Evolutionary conservation across 2,329 filamentous ascomycete genomes (phyloP), one percentile per base, ranked within the genome.

Genomic region (Akanthomyces muscarius): DNA sequence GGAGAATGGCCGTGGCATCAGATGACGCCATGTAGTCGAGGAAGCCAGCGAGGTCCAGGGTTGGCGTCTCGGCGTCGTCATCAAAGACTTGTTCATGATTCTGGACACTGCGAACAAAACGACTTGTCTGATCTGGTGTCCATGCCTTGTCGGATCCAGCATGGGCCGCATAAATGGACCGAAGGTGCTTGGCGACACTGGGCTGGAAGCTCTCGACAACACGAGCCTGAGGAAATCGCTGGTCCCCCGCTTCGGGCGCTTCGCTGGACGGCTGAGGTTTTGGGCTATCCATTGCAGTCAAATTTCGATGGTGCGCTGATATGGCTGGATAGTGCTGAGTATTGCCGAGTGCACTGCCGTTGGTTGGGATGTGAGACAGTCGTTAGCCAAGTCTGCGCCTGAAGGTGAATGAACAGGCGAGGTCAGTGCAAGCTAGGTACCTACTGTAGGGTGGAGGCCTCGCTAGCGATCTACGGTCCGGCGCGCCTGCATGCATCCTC

Each of bases 21-120:
- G 77, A 65, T 30, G 83, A 86, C 3, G 78, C 80, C 80, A 87
- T 86, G 74, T 85, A 86, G n/a, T 69, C 68, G 33, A 86, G 69
- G 68, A 86, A 86, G 62, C 71, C 76, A 51, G 73, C 69, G 51
- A 84, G 76, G 64, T 82, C 80, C 67, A 85, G 72, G 28, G 71
- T 69, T 66, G 85, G 72, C 28, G 71, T 69, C 16, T 76, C 74
- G 14, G 71, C 65, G 30, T 67, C 47, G 66, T 67, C 25, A 50
- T 61, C 30, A 63, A 50, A 42, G 51, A 64, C 4, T 66, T 54
- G 1, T 66, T 67, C 62, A 30, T 61, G 55, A 13, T 47, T 45
- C 68, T 82, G 80, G n/a, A 76, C 71, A 56, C 77, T 73, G 51
- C 74, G 71, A 36, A 79, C 64, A 62, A 82, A 82, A 23, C 75